Evolutionary conservation across 176 grass and related monocot species (phyloP).

Genomic region (Saccharum officinarum): DNA sequence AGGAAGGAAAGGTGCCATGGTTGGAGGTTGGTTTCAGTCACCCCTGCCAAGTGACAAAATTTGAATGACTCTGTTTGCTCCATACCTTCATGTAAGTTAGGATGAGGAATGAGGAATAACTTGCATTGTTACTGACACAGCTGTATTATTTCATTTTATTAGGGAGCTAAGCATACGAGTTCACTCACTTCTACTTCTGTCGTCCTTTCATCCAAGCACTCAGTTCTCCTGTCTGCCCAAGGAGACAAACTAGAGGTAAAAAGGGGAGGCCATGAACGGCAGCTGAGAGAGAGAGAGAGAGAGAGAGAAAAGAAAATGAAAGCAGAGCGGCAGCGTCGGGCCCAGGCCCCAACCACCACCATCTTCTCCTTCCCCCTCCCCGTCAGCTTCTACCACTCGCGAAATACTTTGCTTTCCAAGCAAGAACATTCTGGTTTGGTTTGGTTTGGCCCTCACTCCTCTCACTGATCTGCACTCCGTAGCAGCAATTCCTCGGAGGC

Average conservation of each 20-base stretch:
- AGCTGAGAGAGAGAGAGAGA: neutral
- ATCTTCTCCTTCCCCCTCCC: neutral
- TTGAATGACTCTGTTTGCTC: constrained; percentile 16
- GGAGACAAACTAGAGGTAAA: constrained; percentile 38
- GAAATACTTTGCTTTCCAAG: constrained; percentile 67
- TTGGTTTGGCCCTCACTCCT: neutral
- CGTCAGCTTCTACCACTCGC: constrained; percentile 22
- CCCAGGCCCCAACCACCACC: constrained; percentile 48
- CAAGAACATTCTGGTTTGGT: constrained; percentile 49
- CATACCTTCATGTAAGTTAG: neutral
- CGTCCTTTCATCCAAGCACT: constrained; percentile 7
- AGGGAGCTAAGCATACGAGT: neutral
- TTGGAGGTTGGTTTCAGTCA: neutral
- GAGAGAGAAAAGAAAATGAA: constrained; percentile 30
- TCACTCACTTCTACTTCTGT: constrained; percentile 21
- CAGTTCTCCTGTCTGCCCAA: constrained; percentile 16
- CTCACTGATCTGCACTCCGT: neutral
- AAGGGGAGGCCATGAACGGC: constrained; percentile 25
- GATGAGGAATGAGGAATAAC: neutral
- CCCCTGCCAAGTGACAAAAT: neutral
- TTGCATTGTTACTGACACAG: neutral
- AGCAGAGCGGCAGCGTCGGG: constrained; percentile 36
- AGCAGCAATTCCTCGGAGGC: neutral
- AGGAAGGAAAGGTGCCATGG: neutral
- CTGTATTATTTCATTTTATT: constrained; percentile 4